A percentile compares a stretch with the other conserved stretches of the same genome.
Evolutionary conservation across 2,329 filamentous ascomycete genomes (phyloP).

Genomic region (Cercospora sp.): DNA sequence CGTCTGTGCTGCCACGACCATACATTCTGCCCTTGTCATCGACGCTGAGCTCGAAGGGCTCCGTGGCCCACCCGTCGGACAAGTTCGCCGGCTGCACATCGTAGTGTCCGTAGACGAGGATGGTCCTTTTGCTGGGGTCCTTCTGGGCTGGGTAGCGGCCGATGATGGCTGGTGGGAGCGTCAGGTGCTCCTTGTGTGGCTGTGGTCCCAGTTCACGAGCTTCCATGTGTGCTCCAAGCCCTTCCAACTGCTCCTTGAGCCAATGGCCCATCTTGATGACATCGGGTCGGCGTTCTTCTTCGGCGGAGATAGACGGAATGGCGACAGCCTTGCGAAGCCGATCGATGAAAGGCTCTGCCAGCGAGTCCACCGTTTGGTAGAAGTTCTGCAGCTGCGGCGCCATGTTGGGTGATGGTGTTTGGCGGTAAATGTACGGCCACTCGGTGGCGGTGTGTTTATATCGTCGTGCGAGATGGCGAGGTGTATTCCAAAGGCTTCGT

Average conservation of each 20-base stretch:
- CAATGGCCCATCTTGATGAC: conserved; percentile 96
- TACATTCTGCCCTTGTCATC: conserved; percentile 95
- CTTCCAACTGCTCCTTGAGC: conserved; percentile 77
- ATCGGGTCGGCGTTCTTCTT: conserved; percentile 83
- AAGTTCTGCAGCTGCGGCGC: conserved; percentile 86
- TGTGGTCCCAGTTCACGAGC: conserved; percentile 86
- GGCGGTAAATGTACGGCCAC: conserved; percentile 52
- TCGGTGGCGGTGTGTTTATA: conserved; percentile 11
- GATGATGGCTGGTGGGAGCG: conserved; percentile 89
- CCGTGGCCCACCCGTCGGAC: conserved; percentile 92
- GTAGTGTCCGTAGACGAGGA: conserved; percentile 97
- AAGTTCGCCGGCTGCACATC: conserved; percentile 94
- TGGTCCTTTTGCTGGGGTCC: conserved; percentile 89
- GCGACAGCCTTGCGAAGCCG: conserved; percentile 88
- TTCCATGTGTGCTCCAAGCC: conserved; percentile 83
- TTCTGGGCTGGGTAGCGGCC: conserved; percentile 75
- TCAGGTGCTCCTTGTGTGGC: conserved; percentile 83
- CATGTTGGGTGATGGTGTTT: conserved; percentile 57
- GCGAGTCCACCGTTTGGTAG: conserved; percentile 86
- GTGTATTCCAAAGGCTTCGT: not conserved
- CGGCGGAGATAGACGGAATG: conserved; percentile 92
- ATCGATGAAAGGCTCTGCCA: conserved; percentile 81
- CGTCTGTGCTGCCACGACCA: conserved; percentile 91
- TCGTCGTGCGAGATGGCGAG: not conserved
- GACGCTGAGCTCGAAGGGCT: conserved; percentile 85